Percentiles rank a stretch among this genome's conserved stretches.
Evolutionary conservation across 208 protist species (phyloP).

Genomic region (Strigomonas culicis): DNA sequence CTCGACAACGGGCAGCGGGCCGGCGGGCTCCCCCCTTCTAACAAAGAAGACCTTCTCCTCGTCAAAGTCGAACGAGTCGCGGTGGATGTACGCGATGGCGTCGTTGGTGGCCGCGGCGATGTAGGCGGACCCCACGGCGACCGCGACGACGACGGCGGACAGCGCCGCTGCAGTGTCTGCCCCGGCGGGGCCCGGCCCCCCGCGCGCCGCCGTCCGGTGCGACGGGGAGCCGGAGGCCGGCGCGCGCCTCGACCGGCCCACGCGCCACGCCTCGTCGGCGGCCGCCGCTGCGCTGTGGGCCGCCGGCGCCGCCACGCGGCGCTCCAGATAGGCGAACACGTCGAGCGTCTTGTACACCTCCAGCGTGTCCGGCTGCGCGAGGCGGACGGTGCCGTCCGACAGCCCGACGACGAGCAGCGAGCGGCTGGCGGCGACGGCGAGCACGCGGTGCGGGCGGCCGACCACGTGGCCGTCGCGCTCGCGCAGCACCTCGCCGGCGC

Average conservation of each 20-base stretch:
- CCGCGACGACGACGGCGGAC: neutral
- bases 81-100: neutral
- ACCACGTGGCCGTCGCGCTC: conserved; percentile 65
- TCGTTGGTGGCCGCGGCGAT: conserved; percentile 5
- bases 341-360: conserved; percentile 18
- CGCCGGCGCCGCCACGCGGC: neutral
- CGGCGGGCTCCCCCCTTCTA: neutral
- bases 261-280: neutral
- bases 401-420: conserved; percentile 45
- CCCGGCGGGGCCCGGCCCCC: too few relatives aligned
- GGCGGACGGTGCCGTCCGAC: conserved; percentile 50
- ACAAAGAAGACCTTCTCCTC: neutral
- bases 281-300: neutral
- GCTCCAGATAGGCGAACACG: neutral
- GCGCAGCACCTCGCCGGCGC: conserved; percentile 16
- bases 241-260: neutral
- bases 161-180: too few relatives aligned
- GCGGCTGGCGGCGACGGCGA: conserved; percentile 33
- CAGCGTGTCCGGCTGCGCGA: conserved; percentile 56
- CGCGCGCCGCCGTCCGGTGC: too few relatives aligned
- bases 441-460: conserved; percentile 25
- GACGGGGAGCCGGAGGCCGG: too few relatives aligned
- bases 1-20: neutral
- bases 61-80: neutral
- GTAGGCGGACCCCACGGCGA: neutral